A percentile compares a stretch with the other conserved stretches of the same genome.
These are phyloP conservation scores for Umbilicus rupestris DNA, from an alignment of 164 flowering plant species.

Conservation along the genomic window DNA sequence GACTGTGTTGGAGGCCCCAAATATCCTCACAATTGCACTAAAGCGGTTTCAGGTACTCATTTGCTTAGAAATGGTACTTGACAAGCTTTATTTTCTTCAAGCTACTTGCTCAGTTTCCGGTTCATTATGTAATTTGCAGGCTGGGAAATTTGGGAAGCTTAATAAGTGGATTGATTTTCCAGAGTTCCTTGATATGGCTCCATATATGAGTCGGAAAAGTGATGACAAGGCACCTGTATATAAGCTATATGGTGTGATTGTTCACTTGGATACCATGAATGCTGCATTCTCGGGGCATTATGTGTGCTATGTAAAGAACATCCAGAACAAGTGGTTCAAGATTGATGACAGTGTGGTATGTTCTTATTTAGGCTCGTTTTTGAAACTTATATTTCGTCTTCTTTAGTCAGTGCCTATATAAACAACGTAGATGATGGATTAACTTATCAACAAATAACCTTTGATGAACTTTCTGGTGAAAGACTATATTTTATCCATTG, in stretches of 20 bases:
- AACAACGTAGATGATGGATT: too few relatives aligned
- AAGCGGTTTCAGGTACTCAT: constrained; percentile 78
- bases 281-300: constrained; percentile 98
- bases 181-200: constrained; percentile 62
- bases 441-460: too few relatives aligned
- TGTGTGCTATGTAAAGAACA: constrained; percentile 68
- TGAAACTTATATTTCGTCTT: too few relatives aligned
- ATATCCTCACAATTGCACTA: constrained; percentile 82
- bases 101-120: background rate
- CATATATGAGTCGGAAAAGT: constrained; percentile 65
- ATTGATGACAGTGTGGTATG: constrained; percentile 80
- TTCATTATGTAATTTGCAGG: constrained; percentile 34
- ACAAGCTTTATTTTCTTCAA: background rate
- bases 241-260: constrained; percentile 85
- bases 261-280: constrained; percentile 84
- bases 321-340: constrained; percentile 78
- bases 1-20: constrained; percentile 85
- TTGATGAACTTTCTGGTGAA: too few relatives aligned
- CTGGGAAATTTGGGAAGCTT: constrained; percentile 95
- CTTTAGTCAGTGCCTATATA: too few relatives aligned
- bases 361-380: background rate
- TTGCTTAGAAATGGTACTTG: background rate
- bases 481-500: too few relatives aligned
- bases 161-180: constrained; percentile 74
- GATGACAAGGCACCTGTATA: constrained; percentile 61